A percentile compares a stretch with the other conserved stretches of the same genome.
phyloP scores from a whole-genome alignment of 441 rosid species.

The Populus hybrid region DNA sequence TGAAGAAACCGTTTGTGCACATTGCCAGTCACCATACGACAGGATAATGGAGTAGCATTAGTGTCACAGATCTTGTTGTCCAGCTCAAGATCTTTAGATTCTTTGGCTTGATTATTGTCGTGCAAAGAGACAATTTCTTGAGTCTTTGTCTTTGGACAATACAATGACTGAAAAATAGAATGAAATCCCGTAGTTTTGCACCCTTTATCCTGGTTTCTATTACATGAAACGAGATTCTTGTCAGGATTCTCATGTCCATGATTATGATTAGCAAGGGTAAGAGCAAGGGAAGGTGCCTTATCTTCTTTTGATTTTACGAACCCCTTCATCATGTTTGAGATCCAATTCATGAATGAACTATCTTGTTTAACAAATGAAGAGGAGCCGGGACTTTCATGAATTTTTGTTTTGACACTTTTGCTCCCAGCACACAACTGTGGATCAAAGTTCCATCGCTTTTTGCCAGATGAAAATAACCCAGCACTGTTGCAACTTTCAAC shows the following conservation, averaged over 20 bases:
- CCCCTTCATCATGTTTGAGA: conserved; percentile 81
- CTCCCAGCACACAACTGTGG: conserved; percentile 46
- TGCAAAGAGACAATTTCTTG: conserved; percentile 23
- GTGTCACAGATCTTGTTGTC: conserved; percentile 25
- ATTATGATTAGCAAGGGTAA: conserved; percentile 33
- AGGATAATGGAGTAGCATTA: conserved; percentile 42
- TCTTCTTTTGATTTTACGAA: conserved; percentile 43
- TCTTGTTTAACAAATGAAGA: conserved; percentile 49
- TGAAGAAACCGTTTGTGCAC: conserved; percentile 32
- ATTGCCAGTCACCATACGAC: conserved; percentile 32
- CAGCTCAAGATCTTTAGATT: conserved; percentile 25
- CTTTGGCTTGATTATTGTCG: conserved; percentile 23
- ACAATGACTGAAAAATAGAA: conserved; percentile 70
- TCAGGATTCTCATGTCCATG: conserved; percentile 24
- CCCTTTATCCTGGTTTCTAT: conserved; percentile 24
- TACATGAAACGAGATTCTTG: conserved; percentile 19
- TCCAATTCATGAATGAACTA: conserved; percentile 93
- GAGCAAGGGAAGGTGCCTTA: conserved; percentile 34
- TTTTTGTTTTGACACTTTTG: conserved; percentile 54
- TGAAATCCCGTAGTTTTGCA: conserved; percentile 56
- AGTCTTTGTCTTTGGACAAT: conserved; percentile 41
- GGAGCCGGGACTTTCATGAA: conserved; percentile 47
- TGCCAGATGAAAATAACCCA: conserved; percentile 41
- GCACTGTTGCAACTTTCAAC: conserved; percentile 82
- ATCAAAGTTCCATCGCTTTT: conserved; percentile 51